A percentile compares a stretch with the other conserved stretches of the same genome.
phyloP scores from a whole-genome alignment of 352 stramenopile species.

The Detonula confervacea region DNA sequence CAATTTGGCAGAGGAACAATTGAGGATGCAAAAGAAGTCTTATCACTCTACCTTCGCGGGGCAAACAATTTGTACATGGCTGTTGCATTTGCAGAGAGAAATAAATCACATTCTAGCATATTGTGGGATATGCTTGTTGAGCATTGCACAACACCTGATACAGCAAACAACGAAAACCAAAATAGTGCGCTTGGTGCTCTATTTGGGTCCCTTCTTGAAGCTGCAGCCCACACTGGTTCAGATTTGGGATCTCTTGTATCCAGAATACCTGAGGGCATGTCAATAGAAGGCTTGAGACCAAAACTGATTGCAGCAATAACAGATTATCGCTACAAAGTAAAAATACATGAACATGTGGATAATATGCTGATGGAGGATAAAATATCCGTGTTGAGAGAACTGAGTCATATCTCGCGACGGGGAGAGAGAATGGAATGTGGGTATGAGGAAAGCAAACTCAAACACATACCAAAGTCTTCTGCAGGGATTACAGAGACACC shows the following conservation, averaged over 20 bases:
- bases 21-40: conserved; percentile 60
- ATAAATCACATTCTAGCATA: conserved; percentile 52
- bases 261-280: conserved; percentile 74
- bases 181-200: conserved; percentile 36
- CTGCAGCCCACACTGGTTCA: conserved; percentile 72
- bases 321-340: conserved; percentile 79
- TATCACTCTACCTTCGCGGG: conserved; percentile 76
- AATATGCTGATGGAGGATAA: conserved; percentile 63
- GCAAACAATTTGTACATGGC: conserved; percentile 71
- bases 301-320: conserved; percentile 76
- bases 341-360: conserved; percentile 69
- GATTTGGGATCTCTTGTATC: conserved; percentile 72
- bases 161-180: conserved; percentile 12
- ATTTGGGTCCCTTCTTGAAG: conserved; percentile 78
- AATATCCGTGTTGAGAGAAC: conserved; percentile 65
- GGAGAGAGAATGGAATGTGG: conserved; percentile 40
- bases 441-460: neutral
- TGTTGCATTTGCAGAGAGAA: conserved; percentile 75
- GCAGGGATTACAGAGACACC: neutral
- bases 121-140: conserved; percentile 77
- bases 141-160: conserved; percentile 52
- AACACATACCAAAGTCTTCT: neutral
- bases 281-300: conserved; percentile 77
- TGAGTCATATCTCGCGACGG: conserved; percentile 66
- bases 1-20: conserved; percentile 56